Percentiles rank a stretch among this genome's conserved stretches.
These are phyloP conservation scores for Coniella vitis DNA, from an alignment of 2,329 filamentous ascomycete species.

Conservation along the genomic window DNA sequence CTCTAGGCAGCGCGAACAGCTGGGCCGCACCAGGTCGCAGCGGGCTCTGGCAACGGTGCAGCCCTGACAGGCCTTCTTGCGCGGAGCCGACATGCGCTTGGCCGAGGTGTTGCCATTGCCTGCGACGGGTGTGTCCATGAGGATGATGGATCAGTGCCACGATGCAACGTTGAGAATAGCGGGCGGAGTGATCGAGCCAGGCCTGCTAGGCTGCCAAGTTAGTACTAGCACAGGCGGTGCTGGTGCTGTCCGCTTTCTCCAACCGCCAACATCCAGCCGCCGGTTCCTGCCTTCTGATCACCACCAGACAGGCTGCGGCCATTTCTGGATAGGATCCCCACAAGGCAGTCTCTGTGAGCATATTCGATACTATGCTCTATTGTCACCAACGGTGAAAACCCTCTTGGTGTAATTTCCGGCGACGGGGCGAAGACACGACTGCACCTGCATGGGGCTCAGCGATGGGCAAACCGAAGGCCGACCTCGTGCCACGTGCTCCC, in stretches of 20 bases:
- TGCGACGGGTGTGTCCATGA: not conserved
- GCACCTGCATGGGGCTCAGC: not conserved
- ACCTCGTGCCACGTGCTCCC: slow-evolving; percentile 10
- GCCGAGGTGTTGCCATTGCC: not conserved
- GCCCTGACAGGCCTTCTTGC: not conserved
- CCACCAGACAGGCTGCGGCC: too few relatives aligned
- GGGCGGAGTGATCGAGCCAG: too few relatives aligned
- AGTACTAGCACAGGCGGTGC: too few relatives aligned
- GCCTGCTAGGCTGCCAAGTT: too few relatives aligned
- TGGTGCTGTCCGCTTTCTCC: too few relatives aligned
- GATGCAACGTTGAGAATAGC: too few relatives aligned
- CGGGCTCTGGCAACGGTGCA: not conserved
- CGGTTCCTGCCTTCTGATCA: too few relatives aligned
- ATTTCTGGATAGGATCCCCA: too few relatives aligned
- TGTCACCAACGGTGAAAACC: too few relatives aligned
- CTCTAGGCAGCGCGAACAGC: not conserved
- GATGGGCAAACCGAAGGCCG: slow-evolving; percentile 11
- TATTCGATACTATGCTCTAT: too few relatives aligned
- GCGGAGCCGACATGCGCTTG: not conserved
- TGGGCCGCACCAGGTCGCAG: slow-evolving; percentile 1
- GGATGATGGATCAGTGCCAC: too few relatives aligned
- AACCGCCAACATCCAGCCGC: too few relatives aligned
- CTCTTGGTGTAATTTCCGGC: not conserved
- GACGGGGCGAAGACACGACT: not conserved
- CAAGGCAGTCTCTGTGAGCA: not conserved